Evolutionary conservation across 2,329 filamentous ascomycete species (phyloP).

Genomic region (Phialophora tarda): DNA sequence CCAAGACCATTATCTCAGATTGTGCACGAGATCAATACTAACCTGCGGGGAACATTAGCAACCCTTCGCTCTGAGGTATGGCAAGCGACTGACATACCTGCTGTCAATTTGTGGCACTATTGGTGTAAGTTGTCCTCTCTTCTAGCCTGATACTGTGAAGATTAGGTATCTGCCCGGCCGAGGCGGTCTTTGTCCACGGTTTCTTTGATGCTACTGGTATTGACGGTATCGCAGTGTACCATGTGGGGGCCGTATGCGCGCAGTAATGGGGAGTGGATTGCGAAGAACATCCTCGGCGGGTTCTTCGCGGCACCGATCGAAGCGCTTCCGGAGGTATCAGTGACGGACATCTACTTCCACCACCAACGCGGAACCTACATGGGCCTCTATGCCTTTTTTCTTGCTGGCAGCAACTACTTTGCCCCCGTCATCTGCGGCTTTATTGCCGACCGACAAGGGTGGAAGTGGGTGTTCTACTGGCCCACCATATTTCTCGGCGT

Average conservation of each 20-base stretch:
- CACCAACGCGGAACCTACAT: constrained; percentile 38
- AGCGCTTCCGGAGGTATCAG: constrained; percentile 54
- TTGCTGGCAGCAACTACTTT: constrained; percentile 37
- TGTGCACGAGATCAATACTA: neutral
- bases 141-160: neutral
- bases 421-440: constrained; percentile 48
- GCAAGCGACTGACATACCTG: constrained; percentile 42
- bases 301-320: constrained; percentile 58
- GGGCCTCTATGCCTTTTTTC: constrained; percentile 35
- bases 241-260: constrained; percentile 47
- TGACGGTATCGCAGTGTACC: constrained; percentile 41
- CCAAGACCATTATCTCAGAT: neutral
- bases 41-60: constrained; percentile 42
- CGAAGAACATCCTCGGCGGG: constrained; percentile 55
- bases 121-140: constrained; percentile 4
- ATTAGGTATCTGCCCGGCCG: constrained; percentile 6
- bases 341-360: constrained; percentile 51
- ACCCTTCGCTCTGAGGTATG: constrained; percentile 54
- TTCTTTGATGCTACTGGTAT: constrained; percentile 42
- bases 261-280: constrained; percentile 56
- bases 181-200: constrained; percentile 4
- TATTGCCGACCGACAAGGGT: constrained; percentile 37
- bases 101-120: constrained; percentile 42
- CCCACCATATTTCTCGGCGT: constrained; percentile 27
- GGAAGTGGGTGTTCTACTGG: constrained; percentile 39